Percentiles rank a stretch among this genome's conserved stretches.
These are phyloP conservation scores for Solanum gracilifrons DNA, from an alignment of 257 asterid species.

Conservation along the genomic window DNA sequence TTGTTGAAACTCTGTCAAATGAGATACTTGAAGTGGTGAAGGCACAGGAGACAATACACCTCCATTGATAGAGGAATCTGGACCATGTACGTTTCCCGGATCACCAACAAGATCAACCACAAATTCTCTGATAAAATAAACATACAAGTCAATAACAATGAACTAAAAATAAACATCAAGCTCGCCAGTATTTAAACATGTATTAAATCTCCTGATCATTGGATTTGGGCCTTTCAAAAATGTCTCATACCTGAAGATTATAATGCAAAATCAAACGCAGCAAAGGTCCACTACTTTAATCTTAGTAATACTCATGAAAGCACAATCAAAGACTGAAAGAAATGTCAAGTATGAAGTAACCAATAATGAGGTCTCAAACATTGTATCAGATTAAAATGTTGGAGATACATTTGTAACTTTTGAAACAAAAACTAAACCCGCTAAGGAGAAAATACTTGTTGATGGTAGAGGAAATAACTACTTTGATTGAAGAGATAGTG, in stretches of 20 bases:
- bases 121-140: slow-evolving; percentile 56
- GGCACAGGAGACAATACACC: slow-evolving; percentile 52
- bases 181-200: not conserved
- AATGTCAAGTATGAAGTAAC: not conserved
- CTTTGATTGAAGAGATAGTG: not conserved
- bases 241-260: not conserved
- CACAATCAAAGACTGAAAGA: not conserved
- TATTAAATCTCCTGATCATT: not conserved
- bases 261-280: not conserved
- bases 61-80: slow-evolving; percentile 80
- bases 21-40: slow-evolving; percentile 77
- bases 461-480: not conserved
- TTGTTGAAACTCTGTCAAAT: slow-evolving; percentile 55
- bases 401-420: not conserved
- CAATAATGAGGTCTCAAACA: not conserved
- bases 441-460: not conserved
- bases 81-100: slow-evolving; percentile 73
- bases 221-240: not conserved
- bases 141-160: slow-evolving; percentile 3
- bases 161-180: not conserved
- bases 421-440: not conserved
- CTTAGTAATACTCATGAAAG: not conserved
- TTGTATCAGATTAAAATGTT: not conserved
- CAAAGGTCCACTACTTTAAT: not conserved
- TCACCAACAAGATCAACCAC: slow-evolving; percentile 90